These are phyloP conservation scores for Hypoxylon sp. DNA, from an alignment of 2,329 filamentous ascomycete genomes.

Conservation along the genomic window DNA sequence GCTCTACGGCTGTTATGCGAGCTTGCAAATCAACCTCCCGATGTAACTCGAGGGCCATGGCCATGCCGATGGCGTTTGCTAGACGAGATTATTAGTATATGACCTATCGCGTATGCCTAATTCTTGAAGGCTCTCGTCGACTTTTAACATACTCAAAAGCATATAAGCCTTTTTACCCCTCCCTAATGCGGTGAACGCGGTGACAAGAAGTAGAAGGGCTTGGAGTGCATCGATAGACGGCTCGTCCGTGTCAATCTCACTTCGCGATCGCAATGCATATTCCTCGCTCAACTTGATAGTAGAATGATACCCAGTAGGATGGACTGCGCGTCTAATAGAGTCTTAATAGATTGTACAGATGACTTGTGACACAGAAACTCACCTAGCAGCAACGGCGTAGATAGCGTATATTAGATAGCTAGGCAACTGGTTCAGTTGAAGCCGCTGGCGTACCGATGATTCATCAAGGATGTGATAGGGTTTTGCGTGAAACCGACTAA, in stretches of 20 bases:
- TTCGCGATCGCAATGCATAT: conserved; percentile 76
- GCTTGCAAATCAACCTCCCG: conserved; percentile 76
- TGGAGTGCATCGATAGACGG: conserved; percentile 84
- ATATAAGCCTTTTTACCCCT: conserved; percentile 89
- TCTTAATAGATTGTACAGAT: conserved; percentile 40
- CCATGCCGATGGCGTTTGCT: conserved; percentile 86
- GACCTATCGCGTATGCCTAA: background rate
- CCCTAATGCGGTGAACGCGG: conserved; percentile 81
- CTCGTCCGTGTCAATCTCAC: conserved; percentile 81
- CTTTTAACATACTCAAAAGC: conserved; percentile 74
- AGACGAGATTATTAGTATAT: conserved; percentile 52
- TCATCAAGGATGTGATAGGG: conserved; percentile 88
- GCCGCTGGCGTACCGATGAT: conserved; percentile 76
- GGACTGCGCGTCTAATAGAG: conserved; percentile 72
- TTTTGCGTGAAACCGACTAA: conserved; percentile 82
- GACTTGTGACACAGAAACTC: conserved; percentile 42
- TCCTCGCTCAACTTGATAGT: conserved; percentile 78
- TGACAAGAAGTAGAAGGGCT: conserved; percentile 79
- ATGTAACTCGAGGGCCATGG: conserved; percentile 83
- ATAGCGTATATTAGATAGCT: conserved; percentile 67
- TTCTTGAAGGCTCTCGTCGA: background rate
- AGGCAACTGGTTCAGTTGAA: conserved; percentile 76
- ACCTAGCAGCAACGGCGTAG: conserved; percentile 74
- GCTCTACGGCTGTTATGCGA: conserved; percentile 74
- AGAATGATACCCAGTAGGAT: conserved; percentile 75